Evolutionary conservation across 495 filamentous ascomycete species (phyloP), one percentile per base, ranked within the genome.

Genomic region (Amorphotheca resinae): DNA sequence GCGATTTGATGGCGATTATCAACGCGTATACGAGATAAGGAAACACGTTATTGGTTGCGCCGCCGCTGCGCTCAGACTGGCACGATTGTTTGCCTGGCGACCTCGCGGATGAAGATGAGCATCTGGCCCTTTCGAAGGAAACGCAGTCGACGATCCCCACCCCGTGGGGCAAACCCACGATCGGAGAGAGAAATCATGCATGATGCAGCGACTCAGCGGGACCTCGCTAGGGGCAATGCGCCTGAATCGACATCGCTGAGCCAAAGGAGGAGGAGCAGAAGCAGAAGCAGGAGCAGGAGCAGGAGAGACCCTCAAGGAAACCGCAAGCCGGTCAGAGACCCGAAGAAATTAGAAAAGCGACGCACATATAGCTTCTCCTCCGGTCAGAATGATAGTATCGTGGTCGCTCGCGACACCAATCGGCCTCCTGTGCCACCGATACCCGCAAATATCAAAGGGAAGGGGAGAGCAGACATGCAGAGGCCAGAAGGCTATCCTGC

Each of bases 121-220:
- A 65, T 85, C 65, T 87, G 82, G 82, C 82, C 78, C 25, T 87
- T 85, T 60, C 70, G 80, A 60, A 77, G 80, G 44, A 82, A 69
- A 59, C 76, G 67, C 65, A 63, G 64, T 45, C 62, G 66, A 51
- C 66, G 62, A 51, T 63, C 62, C 48, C 52, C 61, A 30, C 54
- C 58, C 22, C 57, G 59, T 30, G 64, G 55, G 45, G 61, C 63
- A 22, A 53, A 62, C 45, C 41, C 58, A 42, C 36, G 23, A 36
- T 44, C 55, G 48, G 48, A 51, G 57, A 9, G 52, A 56, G 9
- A 51, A 55, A 22, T 56, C 61, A 50, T 64, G 59, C 43, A 64
- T 65, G 44, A 70, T 59, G 12, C 52, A 53, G 42, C 63, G 60
- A 14, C 53, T 56, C 22, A 43, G 41, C 37, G 41, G 38, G 30